Evolutionary conservation across 768 basidiomycete species (phyloP), one percentile per base, ranked within the genome.

Genomic region (Psilocybe cubensis): DNA sequence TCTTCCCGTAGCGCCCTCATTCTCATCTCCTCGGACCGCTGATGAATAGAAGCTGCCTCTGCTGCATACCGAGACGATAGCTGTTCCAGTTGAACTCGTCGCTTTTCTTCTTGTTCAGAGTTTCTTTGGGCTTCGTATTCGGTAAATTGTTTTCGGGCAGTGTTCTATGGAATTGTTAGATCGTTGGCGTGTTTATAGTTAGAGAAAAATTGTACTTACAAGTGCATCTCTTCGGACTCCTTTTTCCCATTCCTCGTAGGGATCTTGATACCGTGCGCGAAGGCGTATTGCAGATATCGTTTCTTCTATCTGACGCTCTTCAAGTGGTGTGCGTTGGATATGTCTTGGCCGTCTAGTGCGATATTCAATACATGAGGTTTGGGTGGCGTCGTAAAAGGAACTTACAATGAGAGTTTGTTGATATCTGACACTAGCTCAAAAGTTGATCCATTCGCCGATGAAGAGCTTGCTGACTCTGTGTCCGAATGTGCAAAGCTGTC

Each of bases 231-330:
- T 76, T 44, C 80, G 74, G 56, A 79, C 79, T 58, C 78, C 70
- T 55, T 76, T 75, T 68, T 83, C 78, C 83, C 83, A 84, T 63
- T 83, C 80, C 68, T 83, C 82, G 58, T 83, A 84, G 55, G 81
- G 81, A 59, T 84, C 82, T 59, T 78, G 72, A 74, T 83, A 77
- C 49, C 78, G 77, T 18, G 79, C 76, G 28, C 80, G 77, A 28
- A 81, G 71, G 27, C 82, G 76, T 62, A 84, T 83, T 21, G 82
- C 75, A 12, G 81, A 77, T 21, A 83, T 67, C 1, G 81, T 80
- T 21, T 83, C 83, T 33, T 82, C 79, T 35, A 81, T 70, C 21
- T 77, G 64, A 42, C 74, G 74, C 61, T 70, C 72, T 56, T 83
- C 79, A 9, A 72, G 69, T 17, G 75, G 68, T 31, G 70, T 73